A percentile compares a stretch with the other conserved stretches of the same genome.
phyloP scores from a whole-genome alignment of 2,329 filamentous ascomycete species.

The Neofusicoccum parvum region DNA sequence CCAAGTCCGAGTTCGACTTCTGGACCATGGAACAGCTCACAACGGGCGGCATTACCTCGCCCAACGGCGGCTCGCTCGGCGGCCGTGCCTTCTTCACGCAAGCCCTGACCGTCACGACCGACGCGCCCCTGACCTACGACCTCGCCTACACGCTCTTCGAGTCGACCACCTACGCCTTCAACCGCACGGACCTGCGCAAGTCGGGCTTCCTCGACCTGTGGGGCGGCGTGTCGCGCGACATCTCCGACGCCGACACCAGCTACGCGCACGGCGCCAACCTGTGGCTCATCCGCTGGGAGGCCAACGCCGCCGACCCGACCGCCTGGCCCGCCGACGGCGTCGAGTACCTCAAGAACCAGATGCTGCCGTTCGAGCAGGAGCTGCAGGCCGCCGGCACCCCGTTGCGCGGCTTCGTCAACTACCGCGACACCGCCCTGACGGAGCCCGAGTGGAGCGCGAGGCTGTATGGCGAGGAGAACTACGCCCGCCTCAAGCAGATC shows the following conservation, averaged over 20 bases:
- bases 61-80: constrained; percentile 25
- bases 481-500: constrained; percentile 25
- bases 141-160: constrained; percentile 24
- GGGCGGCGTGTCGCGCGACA: constrained; percentile 26
- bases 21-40: constrained; percentile 25
- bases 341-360: constrained; percentile 27
- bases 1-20: constrained; percentile 24
- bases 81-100: constrained; percentile 26
- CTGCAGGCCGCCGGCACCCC: constrained; percentile 22
- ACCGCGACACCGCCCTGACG: constrained; percentile 26
- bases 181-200: constrained; percentile 26
- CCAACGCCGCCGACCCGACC: constrained; percentile 17
- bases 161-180: constrained; percentile 22
- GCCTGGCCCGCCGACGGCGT: constrained; percentile 27
- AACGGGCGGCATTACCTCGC: constrained; percentile 13
- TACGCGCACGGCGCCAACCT: constrained; percentile 26
- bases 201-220: constrained; percentile 28
- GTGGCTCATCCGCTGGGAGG: constrained; percentile 30
- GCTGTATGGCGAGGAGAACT: constrained; percentile 26
- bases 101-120: constrained; percentile 24
- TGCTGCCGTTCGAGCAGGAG: constrained; percentile 26
- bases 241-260: constrained; percentile 25
- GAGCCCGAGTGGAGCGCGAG: constrained; percentile 26
- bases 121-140: constrained; percentile 24
- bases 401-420: constrained; percentile 28